A percentile compares a stretch with the other conserved stretches of the same genome.
These are phyloP conservation scores for Tylopilus plumbeoviolaceoides DNA, from an alignment of 768 basidiomycete genomes.

Conservation along the genomic window DNA sequence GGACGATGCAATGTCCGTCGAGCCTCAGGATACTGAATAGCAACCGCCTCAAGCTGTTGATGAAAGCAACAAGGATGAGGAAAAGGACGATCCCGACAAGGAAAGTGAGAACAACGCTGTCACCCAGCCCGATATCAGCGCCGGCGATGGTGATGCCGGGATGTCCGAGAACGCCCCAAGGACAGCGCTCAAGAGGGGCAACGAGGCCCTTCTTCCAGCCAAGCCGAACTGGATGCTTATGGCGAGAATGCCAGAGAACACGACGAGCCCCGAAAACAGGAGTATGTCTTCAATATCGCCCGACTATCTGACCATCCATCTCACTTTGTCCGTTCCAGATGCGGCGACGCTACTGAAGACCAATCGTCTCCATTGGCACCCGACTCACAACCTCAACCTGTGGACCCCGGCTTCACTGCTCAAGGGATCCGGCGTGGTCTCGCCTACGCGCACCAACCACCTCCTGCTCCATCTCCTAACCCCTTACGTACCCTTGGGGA, in stretches of 20 bases:
- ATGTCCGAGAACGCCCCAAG: slow-evolving; percentile 10
- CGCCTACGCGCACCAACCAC: slow-evolving; percentile 37
- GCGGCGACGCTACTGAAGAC: slow-evolving; percentile 8
- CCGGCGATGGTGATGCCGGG: slow-evolving; percentile 24
- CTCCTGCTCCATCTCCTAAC: slow-evolving; percentile 38
- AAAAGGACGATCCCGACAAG: slow-evolving; percentile 30
- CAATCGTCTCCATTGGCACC: slow-evolving; percentile 3
- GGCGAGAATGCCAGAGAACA: slow-evolving; percentile 26
- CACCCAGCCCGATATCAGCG: slow-evolving; percentile 36
- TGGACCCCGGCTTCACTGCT: slow-evolving; percentile 33
- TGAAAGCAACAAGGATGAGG: slow-evolving; percentile 11
- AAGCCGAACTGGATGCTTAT: slow-evolving; percentile 7
- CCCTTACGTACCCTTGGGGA: slow-evolving; percentile 82
- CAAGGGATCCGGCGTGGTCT: slow-evolving; percentile 46
- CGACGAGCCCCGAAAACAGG: background rate
- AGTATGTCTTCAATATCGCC: slow-evolving; percentile 11
- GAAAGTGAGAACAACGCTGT: slow-evolving; percentile 25
- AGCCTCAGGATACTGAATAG: slow-evolving; percentile 20
- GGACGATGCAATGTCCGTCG: slow-evolving; percentile 24
- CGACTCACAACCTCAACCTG: slow-evolving; percentile 6
- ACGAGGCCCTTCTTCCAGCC: slow-evolving; percentile 13
- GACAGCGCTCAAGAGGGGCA: slow-evolving; percentile 22
- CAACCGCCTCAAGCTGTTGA: slow-evolving; percentile 18
- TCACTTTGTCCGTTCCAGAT: slow-evolving; percentile 5
- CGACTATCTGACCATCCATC: background rate